Percentiles rank a stretch among this genome's conserved stretches.
phyloP scores from a whole-genome alignment of 2,329 filamentous ascomycete genomes.

The Apiospora marii region DNA sequence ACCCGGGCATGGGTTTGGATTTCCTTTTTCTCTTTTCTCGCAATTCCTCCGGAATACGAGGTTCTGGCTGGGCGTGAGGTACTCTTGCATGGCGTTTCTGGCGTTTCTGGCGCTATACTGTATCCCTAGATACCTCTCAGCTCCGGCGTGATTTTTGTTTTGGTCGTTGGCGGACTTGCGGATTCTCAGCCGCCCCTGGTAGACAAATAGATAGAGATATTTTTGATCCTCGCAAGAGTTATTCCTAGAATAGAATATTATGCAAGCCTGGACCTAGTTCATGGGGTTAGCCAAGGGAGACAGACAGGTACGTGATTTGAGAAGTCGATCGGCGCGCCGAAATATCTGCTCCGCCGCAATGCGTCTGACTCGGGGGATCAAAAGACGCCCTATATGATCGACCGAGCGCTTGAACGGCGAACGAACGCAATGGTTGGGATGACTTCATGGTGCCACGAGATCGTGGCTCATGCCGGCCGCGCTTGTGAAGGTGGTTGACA shows the following conservation, averaged over 20 bases:
- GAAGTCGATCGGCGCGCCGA: background rate
- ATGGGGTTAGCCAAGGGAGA: background rate
- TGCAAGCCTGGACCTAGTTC: background rate
- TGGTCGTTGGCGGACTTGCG: background rate
- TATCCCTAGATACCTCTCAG: constrained; percentile 15
- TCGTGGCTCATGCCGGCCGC: constrained; percentile 8
- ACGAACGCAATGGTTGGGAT: background rate
- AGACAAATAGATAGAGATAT: background rate
- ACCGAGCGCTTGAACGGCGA: background rate
- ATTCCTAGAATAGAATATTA: constrained; percentile 7
- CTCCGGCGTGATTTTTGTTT: constrained; percentile 1
- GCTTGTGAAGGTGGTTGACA: background rate
- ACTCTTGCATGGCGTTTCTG: constrained; percentile 6
- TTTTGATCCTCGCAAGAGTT: constrained; percentile 10
- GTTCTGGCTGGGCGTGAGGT: background rate
- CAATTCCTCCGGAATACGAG: background rate
- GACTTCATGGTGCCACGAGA: background rate
- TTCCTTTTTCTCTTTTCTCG: background rate
- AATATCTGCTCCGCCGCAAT: background rate
- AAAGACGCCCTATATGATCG: background rate
- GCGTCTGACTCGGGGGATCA: constrained; percentile 1
- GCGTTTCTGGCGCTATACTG: background rate
- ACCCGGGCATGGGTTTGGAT: background rate
- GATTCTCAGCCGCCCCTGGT: background rate
- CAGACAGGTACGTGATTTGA: background rate